phyloP scores from a whole-genome alignment of 2,329 filamentous ascomycete species.

The Calonectria henricotiae region DNA sequence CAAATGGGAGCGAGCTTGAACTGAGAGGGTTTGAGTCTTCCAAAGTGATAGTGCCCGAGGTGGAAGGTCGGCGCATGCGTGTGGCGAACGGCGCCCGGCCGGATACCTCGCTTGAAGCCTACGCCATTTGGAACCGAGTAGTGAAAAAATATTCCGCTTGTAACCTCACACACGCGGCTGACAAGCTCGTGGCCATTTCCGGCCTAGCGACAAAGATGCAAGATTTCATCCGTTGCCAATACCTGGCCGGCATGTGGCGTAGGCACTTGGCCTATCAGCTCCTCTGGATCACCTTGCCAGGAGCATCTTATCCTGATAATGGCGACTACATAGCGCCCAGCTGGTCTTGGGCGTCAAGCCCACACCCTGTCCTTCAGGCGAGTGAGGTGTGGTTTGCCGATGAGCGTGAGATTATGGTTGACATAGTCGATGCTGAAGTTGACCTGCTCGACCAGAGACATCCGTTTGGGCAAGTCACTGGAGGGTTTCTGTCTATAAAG shows the following conservation, averaged over 20 bases:
- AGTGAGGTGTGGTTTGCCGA: slow-evolving; percentile 11
- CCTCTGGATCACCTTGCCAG: neutral
- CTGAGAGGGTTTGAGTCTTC: slow-evolving; percentile 6
- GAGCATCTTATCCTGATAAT: neutral
- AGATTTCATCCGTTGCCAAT: neutral
- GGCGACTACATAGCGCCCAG: slow-evolving; percentile 2
- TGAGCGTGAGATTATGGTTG: slow-evolving; percentile 18
- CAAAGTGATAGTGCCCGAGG: neutral
- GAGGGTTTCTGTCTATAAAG: neutral
- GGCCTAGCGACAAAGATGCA: slow-evolving; percentile 3
- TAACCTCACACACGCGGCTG: neutral
- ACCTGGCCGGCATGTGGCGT: slow-evolving; percentile 15
- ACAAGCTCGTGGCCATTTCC: slow-evolving; percentile 17
- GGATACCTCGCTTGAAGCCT: slow-evolving; percentile 8
- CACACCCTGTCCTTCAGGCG: neutral
- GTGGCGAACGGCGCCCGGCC: neutral
- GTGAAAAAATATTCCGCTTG: neutral
- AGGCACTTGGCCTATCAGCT: slow-evolving; percentile 22
- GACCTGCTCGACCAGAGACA: slow-evolving; percentile 8
- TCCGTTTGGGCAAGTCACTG: slow-evolving; percentile 15
- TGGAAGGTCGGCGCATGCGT: neutral
- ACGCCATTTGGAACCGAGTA: slow-evolving; percentile 5
- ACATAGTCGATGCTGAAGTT: neutral
- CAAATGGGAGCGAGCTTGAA: neutral
- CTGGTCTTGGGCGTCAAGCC: slow-evolving; percentile 25